These are phyloP conservation scores for Skeletonema costatum DNA, from an alignment of 108 stramenopile genomes.

Conservation along the genomic window DNA sequence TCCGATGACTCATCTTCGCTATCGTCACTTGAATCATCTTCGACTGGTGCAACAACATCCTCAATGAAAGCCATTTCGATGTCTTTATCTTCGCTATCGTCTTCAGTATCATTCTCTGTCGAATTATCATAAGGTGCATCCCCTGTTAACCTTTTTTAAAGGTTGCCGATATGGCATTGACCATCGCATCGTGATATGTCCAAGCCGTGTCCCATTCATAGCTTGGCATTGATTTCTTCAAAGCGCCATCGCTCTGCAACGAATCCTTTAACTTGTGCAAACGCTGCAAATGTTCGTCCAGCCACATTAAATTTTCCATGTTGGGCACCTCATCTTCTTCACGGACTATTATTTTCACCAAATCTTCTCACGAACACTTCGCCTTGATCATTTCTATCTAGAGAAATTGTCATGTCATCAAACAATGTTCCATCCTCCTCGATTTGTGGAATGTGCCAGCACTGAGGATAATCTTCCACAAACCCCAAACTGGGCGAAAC, in stretches of 20 bases:
- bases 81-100: background rate
- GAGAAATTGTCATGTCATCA: constrained; percentile 35
- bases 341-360: background rate
- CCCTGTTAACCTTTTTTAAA: constrained; percentile 1
- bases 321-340: constrained; percentile 27
- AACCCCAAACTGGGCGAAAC: constrained; percentile 45
- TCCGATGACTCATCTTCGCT: background rate
- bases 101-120: too few species aligned
- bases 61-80: background rate
- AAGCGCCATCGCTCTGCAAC: constrained; percentile 11
- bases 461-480: constrained; percentile 40
- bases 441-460: background rate
- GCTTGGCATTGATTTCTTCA: constrained; percentile 32
- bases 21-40: background rate
- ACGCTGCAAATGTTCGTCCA: constrained; percentile 17
- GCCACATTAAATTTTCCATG: constrained; percentile 19
- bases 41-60: background rate
- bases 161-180: constrained; percentile 29
- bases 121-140: too few species aligned
- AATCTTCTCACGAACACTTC: background rate
- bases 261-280: constrained; percentile 13
- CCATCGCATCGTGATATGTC: constrained; percentile 30
- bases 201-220: constrained; percentile 48
- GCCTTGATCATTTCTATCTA: constrained; percentile 24
- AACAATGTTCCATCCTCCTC: background rate